Conservation (phyloP, 768 basidiomycete genomes). For the Agaricus sinodeliciosus region DNA sequence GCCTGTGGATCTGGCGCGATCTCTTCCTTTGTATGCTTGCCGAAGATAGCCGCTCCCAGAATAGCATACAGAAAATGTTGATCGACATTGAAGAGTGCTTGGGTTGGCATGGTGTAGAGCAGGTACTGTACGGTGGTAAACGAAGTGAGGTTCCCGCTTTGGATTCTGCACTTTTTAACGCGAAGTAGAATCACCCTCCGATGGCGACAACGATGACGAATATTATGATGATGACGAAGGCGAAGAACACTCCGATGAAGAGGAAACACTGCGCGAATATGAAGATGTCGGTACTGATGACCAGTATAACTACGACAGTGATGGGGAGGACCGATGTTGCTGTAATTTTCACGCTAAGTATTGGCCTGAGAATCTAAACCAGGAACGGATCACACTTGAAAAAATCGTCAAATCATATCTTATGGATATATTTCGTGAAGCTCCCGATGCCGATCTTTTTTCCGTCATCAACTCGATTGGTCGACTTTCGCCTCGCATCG, state of each 20-base stretch:
- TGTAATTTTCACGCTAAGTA: conserved; percentile 38
- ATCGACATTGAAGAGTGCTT: conserved; percentile 47
- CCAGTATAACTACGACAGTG: conserved; percentile 17
- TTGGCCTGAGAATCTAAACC: conserved; percentile 40
- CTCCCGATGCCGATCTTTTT: conserved; percentile 44
- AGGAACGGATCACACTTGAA: conserved; percentile 34
- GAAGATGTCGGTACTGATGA: conserved; percentile 23
- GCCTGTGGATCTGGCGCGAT: conserved; percentile 68
- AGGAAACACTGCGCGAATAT: conserved; percentile 22
- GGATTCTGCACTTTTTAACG: not conserved
- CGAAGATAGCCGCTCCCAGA: conserved; percentile 20
- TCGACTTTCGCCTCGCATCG: conserved; percentile 19
- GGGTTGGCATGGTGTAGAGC: conserved; percentile 46
- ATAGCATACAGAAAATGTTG: conserved; percentile 44
- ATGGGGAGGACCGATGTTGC: conserved; percentile 21
- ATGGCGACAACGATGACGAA: conserved; percentile 22
- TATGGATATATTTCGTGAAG: conserved; percentile 38
- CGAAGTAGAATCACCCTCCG: conserved; percentile 11
- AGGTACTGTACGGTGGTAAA: conserved; percentile 49
- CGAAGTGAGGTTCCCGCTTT: conserved; percentile 30
- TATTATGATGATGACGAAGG: conserved; percentile 21
- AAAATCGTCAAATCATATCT: conserved; percentile 40
- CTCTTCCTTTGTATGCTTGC: conserved; percentile 49
- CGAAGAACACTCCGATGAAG: conserved; percentile 15
- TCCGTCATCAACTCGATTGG: conserved; percentile 33